Evolutionary conservation across 139 green algal species (phyloP).

Genomic region (Ettlia oleoabundans): DNA sequence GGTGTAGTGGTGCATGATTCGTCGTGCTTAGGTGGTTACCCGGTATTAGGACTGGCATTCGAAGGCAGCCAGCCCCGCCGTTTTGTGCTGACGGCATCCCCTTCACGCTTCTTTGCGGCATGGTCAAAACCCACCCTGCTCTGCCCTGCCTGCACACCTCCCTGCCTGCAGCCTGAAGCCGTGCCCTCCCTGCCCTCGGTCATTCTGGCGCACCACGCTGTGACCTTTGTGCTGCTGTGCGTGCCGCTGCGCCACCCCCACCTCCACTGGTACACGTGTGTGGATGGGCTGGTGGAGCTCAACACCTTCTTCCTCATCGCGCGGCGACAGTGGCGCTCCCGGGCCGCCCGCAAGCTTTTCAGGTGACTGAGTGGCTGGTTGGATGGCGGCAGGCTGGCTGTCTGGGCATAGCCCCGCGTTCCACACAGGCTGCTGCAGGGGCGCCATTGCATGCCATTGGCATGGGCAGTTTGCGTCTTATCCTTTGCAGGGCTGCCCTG

Average conservation of each 20-base stretch:
- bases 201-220: slow-evolving; percentile 57
- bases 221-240: slow-evolving; percentile 51
- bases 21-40: too few species aligned
- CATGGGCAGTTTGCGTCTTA: background rate
- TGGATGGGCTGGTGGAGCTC: slow-evolving; percentile 55
- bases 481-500: background rate
- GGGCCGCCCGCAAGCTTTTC: slow-evolving; percentile 3
- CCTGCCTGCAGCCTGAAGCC: slow-evolving; percentile 12
- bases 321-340: slow-evolving; percentile 40
- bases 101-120: background rate
- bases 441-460: background rate
- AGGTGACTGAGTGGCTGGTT: slow-evolving; percentile 3
- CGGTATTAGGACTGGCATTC: too few species aligned
- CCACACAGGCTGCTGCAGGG: too few species aligned
- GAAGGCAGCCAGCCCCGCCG: too few species aligned
- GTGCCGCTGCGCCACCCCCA: slow-evolving; percentile 45
- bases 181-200: slow-evolving; percentile 49
- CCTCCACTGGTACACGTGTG: slow-evolving; percentile 52
- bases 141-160: too few species aligned
- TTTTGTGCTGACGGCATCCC: too few species aligned
- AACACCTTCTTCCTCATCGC: slow-evolving; percentile 72
- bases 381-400: background rate
- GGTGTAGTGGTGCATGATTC: too few species aligned
- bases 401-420: too few species aligned
- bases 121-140: background rate